phyloP scores from a whole-genome alignment of 2,329 filamentous ascomycete genomes.

The Microsporum ferrugineum region DNA sequence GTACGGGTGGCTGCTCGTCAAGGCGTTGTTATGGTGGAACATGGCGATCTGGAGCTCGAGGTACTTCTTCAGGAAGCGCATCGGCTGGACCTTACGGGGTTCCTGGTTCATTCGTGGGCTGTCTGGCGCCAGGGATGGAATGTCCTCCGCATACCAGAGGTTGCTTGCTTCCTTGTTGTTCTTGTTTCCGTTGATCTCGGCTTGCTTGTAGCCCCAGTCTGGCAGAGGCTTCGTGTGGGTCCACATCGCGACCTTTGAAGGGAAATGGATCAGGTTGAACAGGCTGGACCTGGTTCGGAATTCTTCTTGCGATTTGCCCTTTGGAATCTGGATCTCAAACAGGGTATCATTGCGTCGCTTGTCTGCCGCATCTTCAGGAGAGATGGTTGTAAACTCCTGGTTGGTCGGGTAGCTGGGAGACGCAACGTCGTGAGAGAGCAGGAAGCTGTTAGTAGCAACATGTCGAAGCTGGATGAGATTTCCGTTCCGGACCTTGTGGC shows the following conservation, averaged over 20 bases:
- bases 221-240: slow-evolving; percentile 91
- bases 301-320: slow-evolving; percentile 65
- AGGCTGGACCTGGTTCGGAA: slow-evolving; percentile 86
- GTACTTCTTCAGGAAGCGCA: slow-evolving; percentile 90
- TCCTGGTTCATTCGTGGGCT: slow-evolving; percentile 64
- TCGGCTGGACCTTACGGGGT: slow-evolving; percentile 63
- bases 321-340: slow-evolving; percentile 85
- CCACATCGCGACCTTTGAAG: slow-evolving; percentile 98
- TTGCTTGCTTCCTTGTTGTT: slow-evolving; percentile 82
- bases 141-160: slow-evolving; percentile 86
- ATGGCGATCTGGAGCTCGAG: slow-evolving; percentile 93
- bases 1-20: slow-evolving; percentile 95
- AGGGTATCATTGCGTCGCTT: slow-evolving; percentile 75
- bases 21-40: slow-evolving; percentile 98
- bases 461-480: slow-evolving; percentile 81
- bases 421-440: slow-evolving; percentile 91
- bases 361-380: slow-evolving; percentile 58
- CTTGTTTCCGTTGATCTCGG: slow-evolving; percentile 99
- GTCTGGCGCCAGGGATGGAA: slow-evolving; percentile 64
- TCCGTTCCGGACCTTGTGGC: slow-evolving; percentile 63
- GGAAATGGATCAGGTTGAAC: slow-evolving; percentile 91
- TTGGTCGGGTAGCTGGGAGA: slow-evolving; percentile 95
- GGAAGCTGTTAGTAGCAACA: slow-evolving; percentile 68
- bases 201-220: slow-evolving; percentile 93
- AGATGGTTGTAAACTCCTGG: slow-evolving; percentile 89